Conservation (phyloP, 202 grass and related monocot species). For the Alloteropsis angusta region DNA sequence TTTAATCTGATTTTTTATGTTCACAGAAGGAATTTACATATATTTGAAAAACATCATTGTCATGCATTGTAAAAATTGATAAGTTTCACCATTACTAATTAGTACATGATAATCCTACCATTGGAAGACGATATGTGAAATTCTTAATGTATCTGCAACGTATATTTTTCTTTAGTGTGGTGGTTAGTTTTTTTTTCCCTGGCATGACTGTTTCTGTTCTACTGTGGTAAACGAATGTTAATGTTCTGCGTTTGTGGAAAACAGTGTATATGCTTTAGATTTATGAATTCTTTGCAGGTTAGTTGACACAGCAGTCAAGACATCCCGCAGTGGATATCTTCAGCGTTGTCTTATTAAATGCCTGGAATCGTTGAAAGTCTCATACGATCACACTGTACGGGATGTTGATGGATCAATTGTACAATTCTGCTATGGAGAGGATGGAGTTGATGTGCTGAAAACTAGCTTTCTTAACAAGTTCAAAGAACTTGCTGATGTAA, state of each 20-base stretch:
- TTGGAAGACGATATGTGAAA: not conserved
- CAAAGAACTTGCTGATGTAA: constrained; percentile 65
- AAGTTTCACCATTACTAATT: not conserved
- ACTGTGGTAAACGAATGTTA: too few species aligned
- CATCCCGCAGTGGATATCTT: constrained; percentile 90
- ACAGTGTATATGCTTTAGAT: not conserved
- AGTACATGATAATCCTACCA: not conserved
- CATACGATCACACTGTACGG: constrained; percentile 82
- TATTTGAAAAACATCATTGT: not conserved
- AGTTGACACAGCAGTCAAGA: constrained; percentile 90
- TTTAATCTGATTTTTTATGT: not conserved
- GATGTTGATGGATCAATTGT: constrained; percentile 94
- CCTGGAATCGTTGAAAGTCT: constrained; percentile 75
- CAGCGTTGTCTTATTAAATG: constrained; percentile 91
- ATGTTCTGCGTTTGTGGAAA: too few species aligned
- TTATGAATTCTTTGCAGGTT: constrained; percentile 41
- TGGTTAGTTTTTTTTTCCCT: too few species aligned
- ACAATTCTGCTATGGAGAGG: constrained; percentile 79
- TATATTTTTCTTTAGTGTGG: too few species aligned
- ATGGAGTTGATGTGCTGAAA: constrained; percentile 84
- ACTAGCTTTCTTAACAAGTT: constrained; percentile 66
- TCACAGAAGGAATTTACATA: not conserved
- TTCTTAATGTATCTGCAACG: not conserved
- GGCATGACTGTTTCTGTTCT: too few species aligned
- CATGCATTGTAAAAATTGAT: not conserved